These are phyloP conservation scores for Rhinocladiella mackenziei DNA, from an alignment of 2,329 filamentous ascomycete genomes.

Conservation along the genomic window DNA sequence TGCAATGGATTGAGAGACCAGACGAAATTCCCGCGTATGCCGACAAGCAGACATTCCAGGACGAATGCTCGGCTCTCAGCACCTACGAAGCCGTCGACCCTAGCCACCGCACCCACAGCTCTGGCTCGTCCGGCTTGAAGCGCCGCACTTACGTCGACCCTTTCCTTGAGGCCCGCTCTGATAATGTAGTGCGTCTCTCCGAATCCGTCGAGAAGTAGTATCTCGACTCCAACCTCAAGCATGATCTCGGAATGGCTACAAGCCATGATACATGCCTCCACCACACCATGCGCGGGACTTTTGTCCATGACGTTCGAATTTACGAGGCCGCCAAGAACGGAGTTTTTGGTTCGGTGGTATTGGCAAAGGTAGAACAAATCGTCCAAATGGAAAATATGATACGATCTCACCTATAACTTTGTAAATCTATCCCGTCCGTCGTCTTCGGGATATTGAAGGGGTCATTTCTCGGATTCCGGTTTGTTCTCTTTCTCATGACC, in stretches of 20 bases:
- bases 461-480: too few relatives aligned
- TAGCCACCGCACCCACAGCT: slow-evolving; percentile 8
- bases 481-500: too few relatives aligned
- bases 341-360: too few relatives aligned
- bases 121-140: slow-evolving; percentile 21
- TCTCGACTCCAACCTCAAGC: slow-evolving; percentile 13
- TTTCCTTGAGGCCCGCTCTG: slow-evolving; percentile 4
- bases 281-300: too few relatives aligned
- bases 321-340: too few relatives aligned
- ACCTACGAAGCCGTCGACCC: slow-evolving; percentile 5
- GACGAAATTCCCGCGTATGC: slow-evolving; percentile 15
- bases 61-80: slow-evolving; percentile 7
- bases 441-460: too few relatives aligned
- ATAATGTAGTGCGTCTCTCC: slow-evolving; percentile 12
- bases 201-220: slow-evolving; percentile 9
- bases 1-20: slow-evolving; percentile 38
- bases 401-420: too few relatives aligned
- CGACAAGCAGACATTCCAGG: slow-evolving; percentile 1
- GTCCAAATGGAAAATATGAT: too few relatives aligned
- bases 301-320: too few relatives aligned
- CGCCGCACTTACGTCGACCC: slow-evolving; percentile 19
- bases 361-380: too few relatives aligned
- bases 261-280: slow-evolving; percentile 5
- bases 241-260: slow-evolving; percentile 18
- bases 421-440: too few relatives aligned